A percentile compares a stretch with the other conserved stretches of the same genome.
Conservation (phyloP, 768 basidiomycete genomes). For the Floccularia luteovirens region DNA sequence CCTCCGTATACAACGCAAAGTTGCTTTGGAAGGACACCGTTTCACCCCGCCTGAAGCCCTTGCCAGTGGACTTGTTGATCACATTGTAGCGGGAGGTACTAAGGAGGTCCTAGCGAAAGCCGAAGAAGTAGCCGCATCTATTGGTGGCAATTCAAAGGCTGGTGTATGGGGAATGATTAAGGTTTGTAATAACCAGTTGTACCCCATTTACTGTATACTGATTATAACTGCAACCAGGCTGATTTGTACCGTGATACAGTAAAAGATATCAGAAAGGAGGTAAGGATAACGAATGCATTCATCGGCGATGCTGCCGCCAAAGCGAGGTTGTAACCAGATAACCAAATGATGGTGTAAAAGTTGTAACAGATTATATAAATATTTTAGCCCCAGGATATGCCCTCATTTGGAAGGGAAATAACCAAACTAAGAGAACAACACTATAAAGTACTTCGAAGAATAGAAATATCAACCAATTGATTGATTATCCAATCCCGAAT, state of each 20-base stretch:
- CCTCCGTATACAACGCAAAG: slow-evolving; percentile 53
- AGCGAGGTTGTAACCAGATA: slow-evolving; percentile 27
- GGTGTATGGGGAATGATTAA: slow-evolving; percentile 76
- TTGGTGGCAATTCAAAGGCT: slow-evolving; percentile 40
- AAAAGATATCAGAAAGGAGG: slow-evolving; percentile 30
- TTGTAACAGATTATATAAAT: slow-evolving; percentile 1
- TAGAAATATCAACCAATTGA: too few species aligned
- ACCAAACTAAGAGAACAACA: too few species aligned
- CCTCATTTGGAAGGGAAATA: too few species aligned
- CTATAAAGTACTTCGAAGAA: too few species aligned
- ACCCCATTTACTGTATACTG: neutral
- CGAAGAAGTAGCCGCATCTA: slow-evolving; percentile 47
- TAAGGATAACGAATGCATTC: slow-evolving; percentile 21
- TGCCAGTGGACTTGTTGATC: slow-evolving; percentile 60
- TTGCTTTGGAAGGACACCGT: slow-evolving; percentile 73
- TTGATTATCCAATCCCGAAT: too few species aligned
- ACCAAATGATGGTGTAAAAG: neutral
- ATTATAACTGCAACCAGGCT: slow-evolving; percentile 19
- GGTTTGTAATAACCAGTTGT: slow-evolving; percentile 22
- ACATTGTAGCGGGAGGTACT: slow-evolving; percentile 56
- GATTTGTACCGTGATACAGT: slow-evolving; percentile 53
- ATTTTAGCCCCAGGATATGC: too few species aligned
- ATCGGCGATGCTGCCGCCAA: slow-evolving; percentile 45
- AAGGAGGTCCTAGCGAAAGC: slow-evolving; percentile 56
- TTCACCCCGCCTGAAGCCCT: slow-evolving; percentile 71